These are phyloP conservation scores for Brassica cretica DNA, from an alignment of 345 rosid species.

Conservation along the genomic window DNA sequence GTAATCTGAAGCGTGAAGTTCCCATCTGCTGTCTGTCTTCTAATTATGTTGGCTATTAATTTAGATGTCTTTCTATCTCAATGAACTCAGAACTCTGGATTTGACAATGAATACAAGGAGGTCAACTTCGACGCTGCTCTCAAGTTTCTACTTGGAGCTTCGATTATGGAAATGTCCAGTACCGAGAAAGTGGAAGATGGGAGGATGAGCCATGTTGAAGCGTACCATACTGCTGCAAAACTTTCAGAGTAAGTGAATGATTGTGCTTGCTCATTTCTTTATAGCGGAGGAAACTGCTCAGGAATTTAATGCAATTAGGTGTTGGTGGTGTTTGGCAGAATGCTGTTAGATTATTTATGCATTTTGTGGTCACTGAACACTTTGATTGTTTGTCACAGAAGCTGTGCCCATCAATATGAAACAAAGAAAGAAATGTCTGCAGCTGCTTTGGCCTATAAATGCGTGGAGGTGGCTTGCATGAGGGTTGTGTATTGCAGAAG, in stretches of 20 bases:
- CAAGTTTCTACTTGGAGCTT: slow-evolving; percentile 69
- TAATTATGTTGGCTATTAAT: slow-evolving; percentile 31
- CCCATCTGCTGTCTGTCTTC: slow-evolving; percentile 3
- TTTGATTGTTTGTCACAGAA: slow-evolving; percentile 47
- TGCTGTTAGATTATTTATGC: slow-evolving; percentile 12
- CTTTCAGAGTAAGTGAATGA: slow-evolving; percentile 51
- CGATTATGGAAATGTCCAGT: slow-evolving; percentile 53
- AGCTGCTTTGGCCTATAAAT: slow-evolving; percentile 85
- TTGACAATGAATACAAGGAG: slow-evolving; percentile 58
- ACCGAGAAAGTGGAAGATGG: slow-evolving; percentile 47
- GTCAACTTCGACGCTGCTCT: slow-evolving; percentile 62
- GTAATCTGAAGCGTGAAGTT: slow-evolving; percentile 22
- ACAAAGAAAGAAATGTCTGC: slow-evolving; percentile 58
- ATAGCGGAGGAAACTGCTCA: slow-evolving; percentile 1
- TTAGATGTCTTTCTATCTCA: slow-evolving; percentile 28
- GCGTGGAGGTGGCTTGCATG: slow-evolving; percentile 78
- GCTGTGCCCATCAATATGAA: slow-evolving; percentile 73
- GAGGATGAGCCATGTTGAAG: slow-evolving; percentile 60
- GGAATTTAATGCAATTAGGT: not conserved
- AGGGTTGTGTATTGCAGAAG: slow-evolving; percentile 58
- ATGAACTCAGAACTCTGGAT: slow-evolving; percentile 51
- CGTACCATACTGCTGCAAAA: slow-evolving; percentile 56
- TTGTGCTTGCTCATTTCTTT: slow-evolving; percentile 37
- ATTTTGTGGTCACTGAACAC: slow-evolving; percentile 24
- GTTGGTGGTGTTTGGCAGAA: slow-evolving; percentile 14